These are phyloP conservation scores for Penicillium canescens DNA, from an alignment of 495 filamentous ascomycete genomes.

Conservation along the genomic window DNA sequence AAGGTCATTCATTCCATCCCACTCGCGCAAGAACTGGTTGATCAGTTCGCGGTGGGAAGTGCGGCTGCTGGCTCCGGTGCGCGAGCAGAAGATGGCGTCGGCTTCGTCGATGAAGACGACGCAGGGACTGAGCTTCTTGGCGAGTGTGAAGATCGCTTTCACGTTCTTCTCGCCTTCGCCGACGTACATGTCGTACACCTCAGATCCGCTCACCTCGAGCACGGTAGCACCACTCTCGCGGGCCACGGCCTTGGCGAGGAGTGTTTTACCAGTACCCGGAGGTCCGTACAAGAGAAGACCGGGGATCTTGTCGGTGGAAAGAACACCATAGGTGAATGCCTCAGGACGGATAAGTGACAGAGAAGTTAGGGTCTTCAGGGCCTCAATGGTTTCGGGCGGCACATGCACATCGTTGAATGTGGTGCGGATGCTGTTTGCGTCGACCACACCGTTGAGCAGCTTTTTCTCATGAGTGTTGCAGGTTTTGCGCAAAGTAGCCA, in stretches of 20 bases:
- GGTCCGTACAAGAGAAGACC: conserved; percentile 92
- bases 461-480: conserved; percentile 79
- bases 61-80: conserved; percentile 57
- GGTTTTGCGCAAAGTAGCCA: conserved; percentile 48
- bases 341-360: conserved; percentile 87
- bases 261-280: conserved; percentile 93
- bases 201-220: conserved; percentile 69
- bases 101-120: conserved; percentile 98
- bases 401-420: conserved; percentile 86
- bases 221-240: conserved; percentile 90
- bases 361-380: conserved; percentile 84
- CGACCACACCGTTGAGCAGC: conserved; percentile 76
- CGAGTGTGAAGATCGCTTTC: conserved; percentile 85
- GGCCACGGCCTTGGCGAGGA: conserved; percentile 93
- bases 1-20: conserved; percentile 88
- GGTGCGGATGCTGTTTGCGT: conserved; percentile 77
- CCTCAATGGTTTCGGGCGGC: conserved; percentile 78
- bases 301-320: conserved; percentile 86
- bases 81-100: conserved; percentile 82
- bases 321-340: conserved; percentile 92
- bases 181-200: conserved; percentile 94
- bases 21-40: conserved; percentile 97
- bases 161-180: conserved; percentile 98
- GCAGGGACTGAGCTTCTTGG: conserved; percentile 88
- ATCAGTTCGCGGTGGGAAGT: conserved; percentile 84